Evolutionary conservation across 169 alveolate species (phyloP).

Genomic region (Eimeria mitis): DNA sequence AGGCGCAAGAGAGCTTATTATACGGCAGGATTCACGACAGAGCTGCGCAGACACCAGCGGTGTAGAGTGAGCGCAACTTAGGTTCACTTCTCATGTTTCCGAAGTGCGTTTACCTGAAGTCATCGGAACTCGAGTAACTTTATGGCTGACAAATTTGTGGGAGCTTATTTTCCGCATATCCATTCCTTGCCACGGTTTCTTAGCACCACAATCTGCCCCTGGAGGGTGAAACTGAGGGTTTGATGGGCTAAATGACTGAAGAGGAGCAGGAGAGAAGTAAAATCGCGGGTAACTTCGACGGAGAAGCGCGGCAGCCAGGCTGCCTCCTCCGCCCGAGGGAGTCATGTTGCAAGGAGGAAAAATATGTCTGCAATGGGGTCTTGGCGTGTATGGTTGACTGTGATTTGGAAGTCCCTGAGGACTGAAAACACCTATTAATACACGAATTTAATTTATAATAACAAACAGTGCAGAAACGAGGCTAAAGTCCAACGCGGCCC

Average conservation of each 20-base stretch:
- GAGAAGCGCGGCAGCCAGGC: conserved; percentile 14
- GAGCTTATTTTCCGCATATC: conserved; percentile 76
- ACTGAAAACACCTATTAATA: neutral
- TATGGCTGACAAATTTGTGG: conserved; percentile 43
- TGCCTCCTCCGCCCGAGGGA: neutral
- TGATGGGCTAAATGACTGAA: conserved; percentile 33
- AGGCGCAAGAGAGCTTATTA: neutral
- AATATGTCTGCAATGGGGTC: neutral
- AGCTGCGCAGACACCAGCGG: neutral
- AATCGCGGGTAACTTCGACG: conserved; percentile 34
- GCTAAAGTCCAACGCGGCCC: neutral
- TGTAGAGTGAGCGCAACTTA: neutral
- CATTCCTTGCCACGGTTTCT: conserved; percentile 66
- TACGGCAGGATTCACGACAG: neutral
- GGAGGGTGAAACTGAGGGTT: conserved; percentile 57
- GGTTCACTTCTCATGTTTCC: neutral
- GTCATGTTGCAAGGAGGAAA: neutral
- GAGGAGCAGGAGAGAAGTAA: conserved; percentile 65
- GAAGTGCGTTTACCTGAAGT: conserved; percentile 19
- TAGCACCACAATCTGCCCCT: conserved; percentile 51
- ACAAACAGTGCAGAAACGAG: neutral
- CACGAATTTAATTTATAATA: neutral
- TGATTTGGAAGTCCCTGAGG: neutral
- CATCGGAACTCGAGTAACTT: conserved; percentile 41
- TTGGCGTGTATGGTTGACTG: neutral